Evolutionary conservation across 441 rosid genomes (phyloP).

Genomic region (Pelargonium citronellum): DNA sequence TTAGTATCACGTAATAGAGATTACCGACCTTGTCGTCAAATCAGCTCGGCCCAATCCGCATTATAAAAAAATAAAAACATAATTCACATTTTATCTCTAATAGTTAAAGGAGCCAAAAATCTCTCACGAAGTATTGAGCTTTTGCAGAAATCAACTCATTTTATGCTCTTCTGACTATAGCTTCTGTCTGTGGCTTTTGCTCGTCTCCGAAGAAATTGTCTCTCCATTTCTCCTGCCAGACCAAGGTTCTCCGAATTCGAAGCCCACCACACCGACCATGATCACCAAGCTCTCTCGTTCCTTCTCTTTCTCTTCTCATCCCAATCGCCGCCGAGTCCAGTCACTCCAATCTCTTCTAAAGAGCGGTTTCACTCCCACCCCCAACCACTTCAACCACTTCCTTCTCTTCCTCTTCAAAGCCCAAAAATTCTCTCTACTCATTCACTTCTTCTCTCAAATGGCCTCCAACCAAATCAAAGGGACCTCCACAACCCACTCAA

Average conservation of each 20-base stretch:
- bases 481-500: constrained; percentile 35
- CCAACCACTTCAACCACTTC: constrained; percentile 43
- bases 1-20: too few relatives aligned
- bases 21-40: too few relatives aligned
- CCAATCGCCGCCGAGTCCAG: neutral
- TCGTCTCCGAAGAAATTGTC: too few relatives aligned
- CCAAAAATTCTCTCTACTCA: constrained; percentile 31
- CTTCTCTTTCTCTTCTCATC: constrained; percentile 8
- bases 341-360: constrained; percentile 43
- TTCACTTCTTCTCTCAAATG: constrained; percentile 48
- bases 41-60: too few relatives aligned
- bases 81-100: too few relatives aligned
- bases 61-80: too few relatives aligned
- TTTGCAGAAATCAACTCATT: too few relatives aligned
- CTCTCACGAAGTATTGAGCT: too few relatives aligned
- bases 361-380: constrained; percentile 60
- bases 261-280: neutral
- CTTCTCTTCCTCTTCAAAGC: constrained; percentile 43
- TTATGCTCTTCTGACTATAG: too few relatives aligned
- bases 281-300: constrained; percentile 4
- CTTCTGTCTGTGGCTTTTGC: too few relatives aligned
- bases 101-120: too few relatives aligned
- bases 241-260: neutral
- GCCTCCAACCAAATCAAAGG: constrained; percentile 29
- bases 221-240: too few relatives aligned